Percentiles rank a stretch among this genome's conserved stretches.
These are phyloP conservation scores for Cyberlindnera misumaiensis DNA, from an alignment of 805 yeast genomes.

Conservation along the genomic window DNA sequence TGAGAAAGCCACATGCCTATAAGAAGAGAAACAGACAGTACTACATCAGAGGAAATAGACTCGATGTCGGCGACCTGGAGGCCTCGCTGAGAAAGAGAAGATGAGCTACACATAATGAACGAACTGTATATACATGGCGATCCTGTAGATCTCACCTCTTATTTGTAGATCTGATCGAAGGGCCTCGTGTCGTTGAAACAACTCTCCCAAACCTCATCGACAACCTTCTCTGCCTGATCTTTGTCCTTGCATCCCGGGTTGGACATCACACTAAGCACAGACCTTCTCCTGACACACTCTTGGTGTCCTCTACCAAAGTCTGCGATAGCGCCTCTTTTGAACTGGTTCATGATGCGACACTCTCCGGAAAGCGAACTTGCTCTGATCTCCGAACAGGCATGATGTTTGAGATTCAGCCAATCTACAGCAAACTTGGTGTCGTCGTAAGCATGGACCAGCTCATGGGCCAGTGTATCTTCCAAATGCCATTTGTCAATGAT, in stretches of 20 bases:
- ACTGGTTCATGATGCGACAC: constrained; percentile 82
- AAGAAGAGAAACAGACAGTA: constrained; percentile 80
- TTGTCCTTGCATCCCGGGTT: constrained; percentile 75
- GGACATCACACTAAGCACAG: constrained; percentile 73
- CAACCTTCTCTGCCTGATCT: constrained; percentile 71
- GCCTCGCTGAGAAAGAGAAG: constrained; percentile 28
- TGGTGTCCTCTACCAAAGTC: constrained; percentile 79
- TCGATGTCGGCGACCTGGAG: constrained; percentile 71
- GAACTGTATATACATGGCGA: background rate
- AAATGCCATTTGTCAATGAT: constrained; percentile 60
- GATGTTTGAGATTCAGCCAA: constrained; percentile 80
- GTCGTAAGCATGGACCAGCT: constrained; percentile 89
- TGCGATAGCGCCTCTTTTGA: constrained; percentile 40
- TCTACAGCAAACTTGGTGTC: constrained; percentile 82
- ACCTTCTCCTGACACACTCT: constrained; percentile 84
- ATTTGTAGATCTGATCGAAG: constrained; percentile 78
- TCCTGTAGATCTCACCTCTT: background rate
- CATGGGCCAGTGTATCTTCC: constrained; percentile 91
- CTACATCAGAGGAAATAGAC: constrained; percentile 74
- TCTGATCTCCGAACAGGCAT: constrained; percentile 94
- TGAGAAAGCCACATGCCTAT: constrained; percentile 67
- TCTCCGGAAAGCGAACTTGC: constrained; percentile 94
- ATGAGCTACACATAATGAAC: constrained; percentile 1
- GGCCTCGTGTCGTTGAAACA: constrained; percentile 96
- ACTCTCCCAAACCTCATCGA: constrained; percentile 83